Percentiles rank a stretch among this genome's conserved stretches.
These are phyloP conservation scores for Populus deltoides DNA, from an alignment of 345 rosid species.

Conservation along the genomic window DNA sequence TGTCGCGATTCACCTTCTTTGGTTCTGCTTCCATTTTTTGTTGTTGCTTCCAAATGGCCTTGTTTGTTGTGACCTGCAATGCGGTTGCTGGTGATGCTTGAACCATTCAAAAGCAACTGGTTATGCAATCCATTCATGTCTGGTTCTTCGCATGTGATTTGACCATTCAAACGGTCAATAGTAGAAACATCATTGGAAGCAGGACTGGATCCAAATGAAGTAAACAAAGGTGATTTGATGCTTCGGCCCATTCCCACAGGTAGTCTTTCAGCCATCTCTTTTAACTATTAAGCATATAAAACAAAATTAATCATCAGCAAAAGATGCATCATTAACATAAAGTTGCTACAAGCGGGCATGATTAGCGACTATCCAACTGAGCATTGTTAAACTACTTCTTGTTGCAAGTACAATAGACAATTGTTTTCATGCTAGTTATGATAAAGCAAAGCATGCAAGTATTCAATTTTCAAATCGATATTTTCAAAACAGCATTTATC, in stretches of 20 bases:
- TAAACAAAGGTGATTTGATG: conserved; percentile 29
- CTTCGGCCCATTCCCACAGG: conserved; percentile 27
- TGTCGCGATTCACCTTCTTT: conserved; percentile 63
- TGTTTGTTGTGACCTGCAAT: conserved; percentile 46
- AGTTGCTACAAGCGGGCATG: background rate
- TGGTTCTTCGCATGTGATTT: conserved; percentile 16
- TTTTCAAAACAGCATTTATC: background rate
- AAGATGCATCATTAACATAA: background rate
- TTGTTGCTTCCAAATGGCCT: conserved; percentile 53
- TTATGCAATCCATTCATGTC: conserved; percentile 22
- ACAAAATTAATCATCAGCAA: conserved; percentile 22
- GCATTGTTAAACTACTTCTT: background rate
- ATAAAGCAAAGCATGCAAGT: background rate
- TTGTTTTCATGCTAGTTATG: background rate
- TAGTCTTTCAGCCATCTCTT: conserved; percentile 88
- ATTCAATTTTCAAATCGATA: background rate
- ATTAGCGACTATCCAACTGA: background rate
- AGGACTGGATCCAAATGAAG: conserved; percentile 61
- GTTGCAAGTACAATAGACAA: background rate
- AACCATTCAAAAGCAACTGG: conserved; percentile 49
- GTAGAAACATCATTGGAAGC: conserved; percentile 15
- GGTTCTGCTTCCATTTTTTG: conserved; percentile 54
- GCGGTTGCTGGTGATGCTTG: conserved; percentile 42
- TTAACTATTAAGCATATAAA: conserved; percentile 42
- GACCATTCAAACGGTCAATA: conserved; percentile 24